Percentiles rank a stretch among this genome's conserved stretches.
Evolutionary conservation across 805 yeast genomes (phyloP).

Genomic region (Saccharomycopsis babjevae): DNA sequence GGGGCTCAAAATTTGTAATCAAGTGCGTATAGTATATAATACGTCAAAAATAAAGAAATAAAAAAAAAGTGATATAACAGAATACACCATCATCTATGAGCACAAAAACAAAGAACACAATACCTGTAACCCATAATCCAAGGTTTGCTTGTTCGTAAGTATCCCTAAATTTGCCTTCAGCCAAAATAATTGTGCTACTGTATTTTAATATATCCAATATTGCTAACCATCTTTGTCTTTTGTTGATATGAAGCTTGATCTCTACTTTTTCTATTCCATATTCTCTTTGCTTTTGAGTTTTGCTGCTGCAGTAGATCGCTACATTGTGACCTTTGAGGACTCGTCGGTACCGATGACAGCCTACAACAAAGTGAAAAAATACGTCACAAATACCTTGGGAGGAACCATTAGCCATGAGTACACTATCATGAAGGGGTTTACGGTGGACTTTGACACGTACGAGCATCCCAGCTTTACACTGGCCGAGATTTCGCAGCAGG

Average conservation of each 20-base stretch:
- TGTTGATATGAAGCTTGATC: background rate
- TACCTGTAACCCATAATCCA: too few relatives aligned
- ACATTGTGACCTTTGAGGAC: background rate
- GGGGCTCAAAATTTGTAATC: too few relatives aligned
- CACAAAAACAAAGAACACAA: too few relatives aligned
- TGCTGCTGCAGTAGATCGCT: background rate
- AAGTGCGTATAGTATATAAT: too few relatives aligned
- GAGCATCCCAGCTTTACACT: background rate
- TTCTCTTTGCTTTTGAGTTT: background rate
- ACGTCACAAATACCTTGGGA: conserved; percentile 1
- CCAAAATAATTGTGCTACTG: too few relatives aligned
- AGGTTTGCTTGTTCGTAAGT: too few relatives aligned
- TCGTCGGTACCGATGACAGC: background rate
- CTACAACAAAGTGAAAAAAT: conserved; percentile 13
- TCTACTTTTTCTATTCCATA: background rate
- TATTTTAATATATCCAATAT: too few relatives aligned
- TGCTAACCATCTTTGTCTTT: background rate
- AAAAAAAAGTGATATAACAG: too few relatives aligned
- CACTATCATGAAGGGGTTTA: conserved; percentile 14
- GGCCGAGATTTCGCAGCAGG: background rate
- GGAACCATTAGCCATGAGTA: conserved; percentile 12
- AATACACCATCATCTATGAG: too few relatives aligned
- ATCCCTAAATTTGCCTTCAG: too few relatives aligned
- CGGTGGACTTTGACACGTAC: conserved; percentile 1
- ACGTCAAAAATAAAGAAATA: too few relatives aligned